Conservation (phyloP, 176 grass and related monocot genomes). For the Lolium rigidum region DNA sequence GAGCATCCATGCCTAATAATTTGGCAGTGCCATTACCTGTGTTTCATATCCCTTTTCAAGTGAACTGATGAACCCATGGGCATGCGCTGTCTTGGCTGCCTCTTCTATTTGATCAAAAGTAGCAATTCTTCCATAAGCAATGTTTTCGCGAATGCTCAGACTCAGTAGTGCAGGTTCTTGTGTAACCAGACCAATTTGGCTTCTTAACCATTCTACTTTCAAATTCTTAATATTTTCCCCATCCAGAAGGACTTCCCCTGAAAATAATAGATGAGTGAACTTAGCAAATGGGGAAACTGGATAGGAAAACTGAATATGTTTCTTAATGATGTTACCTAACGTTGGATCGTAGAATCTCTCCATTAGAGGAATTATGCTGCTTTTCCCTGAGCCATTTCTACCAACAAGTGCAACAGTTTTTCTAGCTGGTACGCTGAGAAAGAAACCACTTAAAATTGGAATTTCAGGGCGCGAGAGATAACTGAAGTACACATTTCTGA, state of each 20-base stretch:
- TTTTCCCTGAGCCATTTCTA: constrained; percentile 99
- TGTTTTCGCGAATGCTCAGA: constrained; percentile 97
- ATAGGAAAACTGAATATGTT: constrained; percentile 22
- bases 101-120: constrained; percentile 97
- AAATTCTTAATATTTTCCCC: constrained; percentile 99
- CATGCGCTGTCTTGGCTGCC: constrained; percentile 98
- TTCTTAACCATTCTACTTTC: constrained; percentile 97
- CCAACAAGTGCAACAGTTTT: constrained; percentile 99
- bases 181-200: constrained; percentile 99
- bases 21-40: constrained; percentile 64
- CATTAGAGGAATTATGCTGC: constrained; percentile 99
- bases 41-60: constrained; percentile 96
- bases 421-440: constrained; percentile 94
- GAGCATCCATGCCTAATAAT: constrained; percentile 26
- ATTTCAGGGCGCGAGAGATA: constrained; percentile 98
- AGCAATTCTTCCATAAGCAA: constrained; percentile 93
- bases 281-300: constrained; percentile 36
- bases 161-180: constrained; percentile 97
- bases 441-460: constrained; percentile 98
- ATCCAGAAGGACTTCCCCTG: constrained; percentile 99
- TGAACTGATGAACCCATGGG: constrained; percentile 94
- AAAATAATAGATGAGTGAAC: constrained; percentile 27
- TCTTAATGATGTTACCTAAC: constrained; percentile 67
- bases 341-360: constrained; percentile 99
- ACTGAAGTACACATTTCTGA: constrained; percentile 99